These are phyloP conservation scores for Pseudogymnoascus pannorum DNA, from an alignment of 2,329 filamentous ascomycete genomes.

Conservation along the genomic window DNA sequence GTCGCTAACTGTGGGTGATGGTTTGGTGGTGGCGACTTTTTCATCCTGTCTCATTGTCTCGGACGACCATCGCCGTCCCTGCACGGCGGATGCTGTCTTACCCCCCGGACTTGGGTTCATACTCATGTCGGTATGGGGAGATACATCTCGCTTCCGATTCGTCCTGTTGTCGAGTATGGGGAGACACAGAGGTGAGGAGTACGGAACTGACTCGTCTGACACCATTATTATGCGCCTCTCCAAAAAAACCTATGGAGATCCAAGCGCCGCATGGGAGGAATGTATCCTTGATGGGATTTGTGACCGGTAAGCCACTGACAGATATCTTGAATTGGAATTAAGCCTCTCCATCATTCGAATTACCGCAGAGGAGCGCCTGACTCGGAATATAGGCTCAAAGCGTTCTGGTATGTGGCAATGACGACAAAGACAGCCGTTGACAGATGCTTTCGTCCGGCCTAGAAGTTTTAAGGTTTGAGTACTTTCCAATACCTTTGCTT, in stretches of 20 bases:
- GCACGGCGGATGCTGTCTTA: conserved; percentile 5
- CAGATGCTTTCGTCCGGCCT: neutral
- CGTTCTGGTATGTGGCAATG: neutral
- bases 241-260: neutral
- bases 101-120: neutral
- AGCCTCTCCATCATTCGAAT: neutral
- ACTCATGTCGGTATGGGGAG: neutral
- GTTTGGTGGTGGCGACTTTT: neutral
- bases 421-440: neutral
- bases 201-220: neutral
- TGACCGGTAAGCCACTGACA: neutral
- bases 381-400: neutral
- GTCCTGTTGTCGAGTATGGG: neutral
- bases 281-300: neutral
- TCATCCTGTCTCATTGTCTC: conserved; percentile 2
- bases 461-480: neutral
- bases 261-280: neutral
- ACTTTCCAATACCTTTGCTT: neutral
- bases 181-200: neutral
- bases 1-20: neutral
- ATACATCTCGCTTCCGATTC: neutral
- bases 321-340: neutral
- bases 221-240: neutral
- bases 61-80: neutral
- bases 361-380: neutral